These are phyloP conservation scores for Diaporthe ilicicola DNA, from an alignment of 2,329 filamentous ascomycete species.

Conservation along the genomic window DNA sequence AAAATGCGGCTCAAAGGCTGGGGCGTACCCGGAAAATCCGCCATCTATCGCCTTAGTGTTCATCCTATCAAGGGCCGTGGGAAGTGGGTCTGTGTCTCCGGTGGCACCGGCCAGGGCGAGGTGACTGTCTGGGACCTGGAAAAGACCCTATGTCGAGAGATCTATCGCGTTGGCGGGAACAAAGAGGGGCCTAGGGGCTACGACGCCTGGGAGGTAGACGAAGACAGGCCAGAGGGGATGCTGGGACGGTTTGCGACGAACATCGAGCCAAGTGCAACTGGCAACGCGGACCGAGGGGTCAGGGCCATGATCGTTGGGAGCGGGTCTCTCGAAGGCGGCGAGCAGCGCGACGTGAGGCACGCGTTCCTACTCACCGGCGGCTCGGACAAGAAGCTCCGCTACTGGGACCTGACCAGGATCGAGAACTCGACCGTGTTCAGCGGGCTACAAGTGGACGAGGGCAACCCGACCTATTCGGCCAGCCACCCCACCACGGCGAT, in stretches of 20 bases:
- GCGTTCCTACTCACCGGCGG: constrained; percentile 89
- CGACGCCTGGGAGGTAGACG: constrained; percentile 88
- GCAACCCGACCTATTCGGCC: constrained; percentile 76
- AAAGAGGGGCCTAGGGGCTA: constrained; percentile 73
- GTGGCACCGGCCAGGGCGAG: constrained; percentile 86
- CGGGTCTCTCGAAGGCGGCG: constrained; percentile 66
- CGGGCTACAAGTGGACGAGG: constrained; percentile 75
- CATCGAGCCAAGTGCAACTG: constrained; percentile 67
- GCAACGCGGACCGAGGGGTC: constrained; percentile 71
- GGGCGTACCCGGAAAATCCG: constrained; percentile 82
- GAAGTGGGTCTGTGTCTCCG: constrained; percentile 87
- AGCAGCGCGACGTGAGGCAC: constrained; percentile 76
- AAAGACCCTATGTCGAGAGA: constrained; percentile 85
- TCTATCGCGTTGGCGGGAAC: constrained; percentile 77
- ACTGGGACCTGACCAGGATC: constrained; percentile 86
- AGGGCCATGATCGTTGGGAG: constrained; percentile 78
- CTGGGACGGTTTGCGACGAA: constrained; percentile 83
- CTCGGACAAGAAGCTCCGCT: constrained; percentile 88
- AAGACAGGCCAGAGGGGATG: constrained; percentile 87
- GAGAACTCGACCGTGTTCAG: constrained; percentile 85
- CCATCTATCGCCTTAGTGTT: constrained; percentile 81
- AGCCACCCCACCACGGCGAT: constrained; percentile 70
- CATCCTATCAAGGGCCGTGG: constrained; percentile 82
- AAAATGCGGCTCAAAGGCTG: constrained; percentile 86
- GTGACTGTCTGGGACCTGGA: constrained; percentile 97